phyloP scores from a whole-genome alignment of 2,329 filamentous ascomycete species.

The Pseudodiploospora longispora region DNA sequence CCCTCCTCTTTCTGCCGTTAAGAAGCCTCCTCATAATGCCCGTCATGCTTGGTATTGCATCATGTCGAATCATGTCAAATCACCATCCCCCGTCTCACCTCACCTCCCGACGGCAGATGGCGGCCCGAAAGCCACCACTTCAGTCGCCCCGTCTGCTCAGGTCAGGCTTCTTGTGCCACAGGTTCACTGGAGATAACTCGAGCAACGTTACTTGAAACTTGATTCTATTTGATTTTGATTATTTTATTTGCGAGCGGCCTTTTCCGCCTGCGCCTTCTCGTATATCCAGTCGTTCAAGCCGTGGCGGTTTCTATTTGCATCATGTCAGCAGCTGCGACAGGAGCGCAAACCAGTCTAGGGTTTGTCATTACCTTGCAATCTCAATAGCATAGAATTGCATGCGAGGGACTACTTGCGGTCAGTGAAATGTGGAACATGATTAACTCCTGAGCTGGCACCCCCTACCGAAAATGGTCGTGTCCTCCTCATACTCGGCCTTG shows the following conservation, averaged over 20 bases:
- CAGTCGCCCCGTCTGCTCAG: no score
- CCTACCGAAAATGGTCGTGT: constrained; percentile 86
- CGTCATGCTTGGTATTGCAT: no score
- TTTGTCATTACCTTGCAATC: constrained; percentile 32
- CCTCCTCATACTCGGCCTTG: constrained; percentile 75
- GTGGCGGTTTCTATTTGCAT: constrained; percentile 61
- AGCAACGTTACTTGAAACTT: background rate
- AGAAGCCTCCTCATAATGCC: no score
- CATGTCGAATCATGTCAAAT: no score
- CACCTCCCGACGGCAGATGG: no score
- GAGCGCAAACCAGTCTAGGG: background rate
- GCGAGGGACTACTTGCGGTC: constrained; percentile 35
- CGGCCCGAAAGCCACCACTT: no score
- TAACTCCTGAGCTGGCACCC: background rate
- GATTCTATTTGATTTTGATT: background rate
- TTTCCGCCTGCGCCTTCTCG: constrained; percentile 64
- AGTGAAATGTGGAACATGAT: no score
- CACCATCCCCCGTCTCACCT: no score
- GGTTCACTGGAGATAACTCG: no score
- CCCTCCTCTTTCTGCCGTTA: no score
- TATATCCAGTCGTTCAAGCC: constrained; percentile 97
- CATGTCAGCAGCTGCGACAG: constrained; percentile 20
- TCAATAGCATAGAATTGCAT: constrained; percentile 50
- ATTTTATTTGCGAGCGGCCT: constrained; percentile 20
- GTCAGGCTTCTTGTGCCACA: no score